Evolutionary conservation across 78 protist species (phyloP), one percentile per base, ranked within the genome.

Genomic region (Dictyostelium brefeldianum): DNA sequence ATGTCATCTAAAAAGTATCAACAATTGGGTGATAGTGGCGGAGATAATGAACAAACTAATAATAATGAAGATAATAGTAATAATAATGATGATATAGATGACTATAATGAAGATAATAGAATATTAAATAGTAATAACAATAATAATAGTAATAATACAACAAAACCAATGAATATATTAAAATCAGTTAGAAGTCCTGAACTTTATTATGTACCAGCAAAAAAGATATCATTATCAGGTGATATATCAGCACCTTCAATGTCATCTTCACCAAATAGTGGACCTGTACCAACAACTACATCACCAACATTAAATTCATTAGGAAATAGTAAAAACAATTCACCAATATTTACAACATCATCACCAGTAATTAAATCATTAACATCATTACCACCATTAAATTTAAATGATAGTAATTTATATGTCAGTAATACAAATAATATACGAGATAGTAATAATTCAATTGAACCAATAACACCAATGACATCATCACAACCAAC

Each of bases 141-240:
- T 36, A 78, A 36, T 54, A 78, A 27, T 53, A 51, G 54, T 56
- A 17, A 31, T 53, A 29, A 78, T 22, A 29, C 14, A 27, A 20
- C 17, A 56, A 56, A 22, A 56, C 64, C 64, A 25, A 29, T 25
- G n/a, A 57, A 22, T 57, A n/a, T 57, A 25, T 51, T 78, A 48
- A 36, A 57, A 27, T 46, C 69, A 31, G 22, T 67, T 12, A 67
- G 48, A 73, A 73, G 79, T n/a, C 79, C 79, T n/a, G 59, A 73
- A 46, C 56, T 73, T 36, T 73, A 73, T 46, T 73, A 73, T 73
- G 7, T 73, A 31, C 79, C 79, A 43, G 54, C 79, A 46, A 73
- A 73, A 15, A 73, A 73, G 41, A 73, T 73, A 15, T 20, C 31
- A 36, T 20, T 67, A 67, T 31, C 79, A 36, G 54, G 56, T 73